Evolutionary conservation across 495 filamentous ascomycete species (phyloP).

Genomic region (Aspergillus steynii): DNA sequence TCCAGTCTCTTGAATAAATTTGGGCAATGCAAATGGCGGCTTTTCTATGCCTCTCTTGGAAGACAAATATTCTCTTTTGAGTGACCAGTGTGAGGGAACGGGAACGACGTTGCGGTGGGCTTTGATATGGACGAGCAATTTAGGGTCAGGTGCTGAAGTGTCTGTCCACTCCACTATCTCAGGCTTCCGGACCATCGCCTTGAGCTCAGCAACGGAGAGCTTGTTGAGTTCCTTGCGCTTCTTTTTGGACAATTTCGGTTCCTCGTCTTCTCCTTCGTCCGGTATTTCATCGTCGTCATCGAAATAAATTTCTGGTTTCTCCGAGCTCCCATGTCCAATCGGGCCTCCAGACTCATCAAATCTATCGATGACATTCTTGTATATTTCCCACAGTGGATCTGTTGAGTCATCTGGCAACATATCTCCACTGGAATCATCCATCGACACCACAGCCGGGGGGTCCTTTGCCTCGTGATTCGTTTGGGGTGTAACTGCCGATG

Average conservation of each 20-base stretch:
- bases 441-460: constrained; percentile 19
- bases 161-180: constrained; percentile 98
- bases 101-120: constrained; percentile 94
- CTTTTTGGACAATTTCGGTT: constrained; percentile 83
- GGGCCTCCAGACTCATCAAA: constrained; percentile 63
- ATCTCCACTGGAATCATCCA: constrained; percentile 31
- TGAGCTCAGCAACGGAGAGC: constrained; percentile 91
- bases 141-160: constrained; percentile 86
- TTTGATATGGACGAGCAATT: constrained; percentile 90
- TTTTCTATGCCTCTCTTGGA: constrained; percentile 97
- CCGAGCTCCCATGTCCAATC: constrained; percentile 61
- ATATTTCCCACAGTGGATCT: constrained; percentile 80
- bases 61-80: constrained; percentile 95
- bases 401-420: constrained; percentile 52
- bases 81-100: constrained; percentile 88
- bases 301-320: constrained; percentile 86
- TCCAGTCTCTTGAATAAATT: constrained; percentile 96
- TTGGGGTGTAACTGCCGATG: neutral
- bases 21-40: constrained; percentile 84
- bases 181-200: constrained; percentile 85
- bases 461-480: neutral
- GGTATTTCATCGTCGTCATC: constrained; percentile 87
- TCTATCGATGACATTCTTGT: constrained; percentile 73
- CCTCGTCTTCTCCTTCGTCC: constrained; percentile 74
- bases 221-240: constrained; percentile 87